Conservation (phyloP, 257 asterid species). For the Scutellaria minor region DNA sequence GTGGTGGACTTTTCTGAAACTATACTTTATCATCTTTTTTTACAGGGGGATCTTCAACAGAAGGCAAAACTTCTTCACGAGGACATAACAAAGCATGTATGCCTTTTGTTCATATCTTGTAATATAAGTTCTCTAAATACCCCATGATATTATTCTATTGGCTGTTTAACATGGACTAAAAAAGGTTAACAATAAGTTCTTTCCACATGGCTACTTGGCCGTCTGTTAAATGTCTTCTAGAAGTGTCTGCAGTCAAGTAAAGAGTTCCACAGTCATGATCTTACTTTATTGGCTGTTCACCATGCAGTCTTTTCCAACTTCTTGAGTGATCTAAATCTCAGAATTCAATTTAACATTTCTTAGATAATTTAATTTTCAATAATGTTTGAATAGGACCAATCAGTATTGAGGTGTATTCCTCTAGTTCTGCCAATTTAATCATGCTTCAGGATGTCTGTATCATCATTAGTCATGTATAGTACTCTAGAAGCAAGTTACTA, state of each 20-base stretch:
- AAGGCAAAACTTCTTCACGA: slow-evolving; percentile 71
- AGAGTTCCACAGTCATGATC: background rate
- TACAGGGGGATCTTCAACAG: slow-evolving; percentile 75
- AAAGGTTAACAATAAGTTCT: background rate
- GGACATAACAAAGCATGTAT: slow-evolving; percentile 77
- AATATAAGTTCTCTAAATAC: slow-evolving; percentile 7
- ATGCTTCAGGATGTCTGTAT: slow-evolving; percentile 9
- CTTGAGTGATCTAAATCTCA: slow-evolving; percentile 3
- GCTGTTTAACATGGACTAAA: background rate
- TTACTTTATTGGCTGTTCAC: background rate
- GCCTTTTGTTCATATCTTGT: slow-evolving; percentile 25
- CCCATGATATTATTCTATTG: background rate
- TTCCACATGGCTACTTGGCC: background rate
- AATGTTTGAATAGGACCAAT: background rate
- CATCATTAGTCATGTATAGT: background rate
- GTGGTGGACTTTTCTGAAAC: slow-evolving; percentile 24
- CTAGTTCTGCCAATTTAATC: background rate
- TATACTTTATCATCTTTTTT: slow-evolving; percentile 29
- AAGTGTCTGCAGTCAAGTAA: background rate
- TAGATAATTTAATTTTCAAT: background rate
- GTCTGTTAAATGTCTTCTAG: background rate
- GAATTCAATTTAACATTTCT: background rate
- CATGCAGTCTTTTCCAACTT: background rate
- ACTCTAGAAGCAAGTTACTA: slow-evolving; percentile 20
- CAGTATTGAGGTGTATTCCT: background rate